These are phyloP conservation scores for Hericium coralloides DNA, from an alignment of 768 basidiomycete species.

Conservation along the genomic window DNA sequence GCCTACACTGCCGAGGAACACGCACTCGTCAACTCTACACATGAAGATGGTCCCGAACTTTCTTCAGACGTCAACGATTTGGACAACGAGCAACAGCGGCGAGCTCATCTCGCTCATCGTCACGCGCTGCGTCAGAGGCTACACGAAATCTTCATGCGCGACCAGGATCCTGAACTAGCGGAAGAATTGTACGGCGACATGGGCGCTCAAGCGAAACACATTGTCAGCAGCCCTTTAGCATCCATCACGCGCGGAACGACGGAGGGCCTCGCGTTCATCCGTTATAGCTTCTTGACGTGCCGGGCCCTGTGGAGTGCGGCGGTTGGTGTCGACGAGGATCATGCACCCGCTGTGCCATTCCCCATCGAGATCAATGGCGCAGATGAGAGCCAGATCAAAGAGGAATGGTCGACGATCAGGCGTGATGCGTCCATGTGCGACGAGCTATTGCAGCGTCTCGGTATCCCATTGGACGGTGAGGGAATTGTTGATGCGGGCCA, in stretches of 20 bases:
- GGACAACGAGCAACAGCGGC: neutral
- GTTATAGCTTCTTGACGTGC: neutral
- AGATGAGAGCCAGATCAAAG: neutral
- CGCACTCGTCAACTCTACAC: neutral
- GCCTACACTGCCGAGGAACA: neutral
- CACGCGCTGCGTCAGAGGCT: neutral
- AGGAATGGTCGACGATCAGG: neutral
- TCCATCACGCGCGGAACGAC: too few relatives aligned
- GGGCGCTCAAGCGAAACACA: neutral
- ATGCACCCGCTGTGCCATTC: neutral
- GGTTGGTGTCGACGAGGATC: neutral
- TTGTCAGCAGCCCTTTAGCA: neutral
- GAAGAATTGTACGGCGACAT: neutral
- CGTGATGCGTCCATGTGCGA: neutral
- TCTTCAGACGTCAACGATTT: neutral
- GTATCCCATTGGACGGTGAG: too few relatives aligned
- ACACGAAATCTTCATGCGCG: constrained; percentile 1
- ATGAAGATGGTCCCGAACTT: neutral
- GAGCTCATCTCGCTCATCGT: neutral
- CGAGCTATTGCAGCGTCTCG: neutral
- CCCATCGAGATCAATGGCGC: neutral
- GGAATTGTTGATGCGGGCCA: too few relatives aligned
- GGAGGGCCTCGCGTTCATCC: neutral
- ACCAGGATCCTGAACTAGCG: constrained; percentile 1
- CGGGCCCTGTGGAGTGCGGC: constrained; percentile 2